Conservation (phyloP, 176 grass and related monocot species). For the Aegilops sharonensis region DNA sequence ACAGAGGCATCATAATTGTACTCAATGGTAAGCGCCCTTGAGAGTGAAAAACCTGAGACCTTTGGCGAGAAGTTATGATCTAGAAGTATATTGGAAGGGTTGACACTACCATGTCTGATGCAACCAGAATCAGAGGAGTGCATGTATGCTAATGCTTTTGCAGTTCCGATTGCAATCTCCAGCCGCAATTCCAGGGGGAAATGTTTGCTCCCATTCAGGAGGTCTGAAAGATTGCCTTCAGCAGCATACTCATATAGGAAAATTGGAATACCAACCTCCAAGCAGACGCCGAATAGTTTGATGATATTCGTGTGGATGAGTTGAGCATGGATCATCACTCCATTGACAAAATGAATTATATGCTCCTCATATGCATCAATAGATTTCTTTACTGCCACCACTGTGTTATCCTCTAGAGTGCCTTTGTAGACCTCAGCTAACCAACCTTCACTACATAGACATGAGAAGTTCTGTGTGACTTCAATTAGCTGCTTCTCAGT, state of each 20-base stretch:
- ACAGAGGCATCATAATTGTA: too few relatives aligned
- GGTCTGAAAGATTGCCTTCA: background rate
- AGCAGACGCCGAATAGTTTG: background rate
- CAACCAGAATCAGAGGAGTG: background rate
- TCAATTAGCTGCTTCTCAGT: background rate
- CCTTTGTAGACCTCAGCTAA: constrained; percentile 10
- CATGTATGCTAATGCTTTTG: background rate
- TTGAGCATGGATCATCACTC: background rate
- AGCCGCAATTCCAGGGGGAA: background rate
- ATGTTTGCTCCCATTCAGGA: background rate
- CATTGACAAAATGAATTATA: background rate
- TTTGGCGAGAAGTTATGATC: background rate
- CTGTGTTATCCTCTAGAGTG: constrained; percentile 1
- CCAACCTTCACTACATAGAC: background rate
- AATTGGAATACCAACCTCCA: background rate
- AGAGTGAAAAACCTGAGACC: background rate
- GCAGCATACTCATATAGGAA: background rate
- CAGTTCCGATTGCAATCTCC: background rate
- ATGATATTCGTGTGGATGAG: constrained; percentile 3
- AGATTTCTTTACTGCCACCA: constrained; percentile 17
- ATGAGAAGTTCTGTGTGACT: constrained; percentile 2
- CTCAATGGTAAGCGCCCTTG: too few relatives aligned
- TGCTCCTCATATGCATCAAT: background rate
- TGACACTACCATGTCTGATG: background rate
- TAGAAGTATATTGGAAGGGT: background rate